Conservation (phyloP, 177 flowering plant genomes). For the Vitis hybrid region DNA sequence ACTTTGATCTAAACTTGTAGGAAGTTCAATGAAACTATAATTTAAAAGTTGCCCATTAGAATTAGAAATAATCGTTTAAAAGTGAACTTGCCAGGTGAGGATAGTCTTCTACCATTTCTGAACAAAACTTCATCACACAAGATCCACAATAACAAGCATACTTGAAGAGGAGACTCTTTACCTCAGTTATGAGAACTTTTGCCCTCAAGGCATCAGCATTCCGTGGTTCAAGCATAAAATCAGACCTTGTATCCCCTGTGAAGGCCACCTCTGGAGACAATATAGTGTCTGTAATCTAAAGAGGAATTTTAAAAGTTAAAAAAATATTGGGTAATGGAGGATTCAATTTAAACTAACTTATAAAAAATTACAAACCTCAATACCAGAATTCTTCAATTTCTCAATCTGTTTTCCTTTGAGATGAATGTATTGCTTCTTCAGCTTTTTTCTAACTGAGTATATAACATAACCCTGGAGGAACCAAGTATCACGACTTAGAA, state of each 20-base stretch:
- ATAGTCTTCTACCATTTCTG: neutral
- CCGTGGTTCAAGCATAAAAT: constrained; percentile 81
- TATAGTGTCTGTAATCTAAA: constrained; percentile 82
- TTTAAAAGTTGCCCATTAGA: too few species aligned
- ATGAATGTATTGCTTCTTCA: constrained; percentile 82
- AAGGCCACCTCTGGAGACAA: constrained; percentile 96
- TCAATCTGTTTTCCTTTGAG: constrained; percentile 85
- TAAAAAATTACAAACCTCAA: constrained; percentile 59
- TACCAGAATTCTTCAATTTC: constrained; percentile 87
- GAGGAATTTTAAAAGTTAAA: constrained; percentile 18
- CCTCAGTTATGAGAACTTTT: constrained; percentile 96
- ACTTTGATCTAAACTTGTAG: too few species aligned
- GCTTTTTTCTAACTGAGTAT: constrained; percentile 80
- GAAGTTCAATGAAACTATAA: too few species aligned
- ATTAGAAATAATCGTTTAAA: too few species aligned
- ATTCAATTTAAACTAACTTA: neutral
- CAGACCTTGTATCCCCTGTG: constrained; percentile 93
- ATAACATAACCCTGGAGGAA: constrained; percentile 79
- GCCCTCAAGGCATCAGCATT: constrained; percentile 96
- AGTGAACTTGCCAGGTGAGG: too few species aligned
- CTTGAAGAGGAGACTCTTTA: constrained; percentile 16
- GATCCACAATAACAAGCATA: neutral
- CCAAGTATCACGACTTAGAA: neutral
- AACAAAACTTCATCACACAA: neutral
- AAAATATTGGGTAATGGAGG: neutral